Percentiles rank a stretch among this genome's conserved stretches.
Conservation (phyloP, 202 grass and related monocot genomes). For the Brachypodium distachyon region DNA sequence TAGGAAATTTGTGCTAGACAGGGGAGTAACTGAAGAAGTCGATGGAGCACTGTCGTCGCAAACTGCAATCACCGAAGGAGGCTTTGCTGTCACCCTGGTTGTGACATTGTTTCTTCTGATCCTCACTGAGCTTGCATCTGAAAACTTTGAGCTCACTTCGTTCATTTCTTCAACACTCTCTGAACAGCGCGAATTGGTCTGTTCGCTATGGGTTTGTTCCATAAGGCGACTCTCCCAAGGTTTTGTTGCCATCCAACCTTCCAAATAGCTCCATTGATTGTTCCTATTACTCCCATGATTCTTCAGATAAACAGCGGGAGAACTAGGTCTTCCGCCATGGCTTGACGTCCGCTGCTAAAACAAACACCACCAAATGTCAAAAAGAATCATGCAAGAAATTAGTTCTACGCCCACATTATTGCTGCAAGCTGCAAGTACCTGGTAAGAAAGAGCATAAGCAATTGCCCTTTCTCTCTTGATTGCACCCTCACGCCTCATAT, state of each 20-base stretch:
- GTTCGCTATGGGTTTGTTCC: constrained; percentile 53
- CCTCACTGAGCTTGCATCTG: constrained; percentile 44
- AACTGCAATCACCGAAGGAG: constrained; percentile 38
- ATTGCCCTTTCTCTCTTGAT: constrained; percentile 72
- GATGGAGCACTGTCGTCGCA: constrained; percentile 51
- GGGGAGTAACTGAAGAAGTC: constrained; percentile 51
- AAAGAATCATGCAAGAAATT: background rate
- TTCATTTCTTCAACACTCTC: constrained; percentile 47
- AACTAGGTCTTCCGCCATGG: constrained; percentile 39
- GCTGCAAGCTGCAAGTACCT: constrained; percentile 22
- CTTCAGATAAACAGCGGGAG: constrained; percentile 43
- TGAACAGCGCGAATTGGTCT: constrained; percentile 34
- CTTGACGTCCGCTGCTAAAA: constrained; percentile 40
- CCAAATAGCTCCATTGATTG: constrained; percentile 51
- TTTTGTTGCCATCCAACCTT: constrained; percentile 73
- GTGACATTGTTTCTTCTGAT: constrained; percentile 72
- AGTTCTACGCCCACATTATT: background rate
- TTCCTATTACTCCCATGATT: constrained; percentile 20
- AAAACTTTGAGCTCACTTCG: constrained; percentile 38
- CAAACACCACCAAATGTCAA: background rate
- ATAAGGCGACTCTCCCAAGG: constrained; percentile 69
- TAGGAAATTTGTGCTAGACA: constrained; percentile 2
- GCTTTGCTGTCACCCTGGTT: constrained; percentile 52
- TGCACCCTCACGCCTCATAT: constrained; percentile 70
- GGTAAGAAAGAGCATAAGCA: constrained; percentile 61